These are phyloP conservation scores for Plasmodium fragile DNA, from an alignment of 169 alveolate species.

Conservation along the genomic window DNA sequence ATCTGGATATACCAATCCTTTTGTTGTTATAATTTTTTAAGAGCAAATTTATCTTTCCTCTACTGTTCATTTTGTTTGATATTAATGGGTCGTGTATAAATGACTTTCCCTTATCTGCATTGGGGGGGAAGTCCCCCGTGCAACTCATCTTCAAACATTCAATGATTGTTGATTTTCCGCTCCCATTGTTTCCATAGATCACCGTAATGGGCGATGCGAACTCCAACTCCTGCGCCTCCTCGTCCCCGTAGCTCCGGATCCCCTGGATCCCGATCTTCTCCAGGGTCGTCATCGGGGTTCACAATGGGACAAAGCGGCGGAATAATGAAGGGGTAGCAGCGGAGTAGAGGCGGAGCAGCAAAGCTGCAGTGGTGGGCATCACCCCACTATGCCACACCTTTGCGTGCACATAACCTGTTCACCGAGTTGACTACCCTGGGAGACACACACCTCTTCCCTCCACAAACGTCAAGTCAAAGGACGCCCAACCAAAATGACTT, in stretches of 20 bases:
- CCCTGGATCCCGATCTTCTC: constrained; percentile 97
- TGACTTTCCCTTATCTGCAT: constrained; percentile 94
- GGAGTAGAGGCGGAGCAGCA: background rate
- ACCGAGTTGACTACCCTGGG: background rate
- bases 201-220: constrained; percentile 97
- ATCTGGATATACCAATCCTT: constrained; percentile 84
- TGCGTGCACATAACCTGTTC: background rate
- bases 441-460: background rate
- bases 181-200: constrained; percentile 98
- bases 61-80: constrained; percentile 89
- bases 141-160: constrained; percentile 96
- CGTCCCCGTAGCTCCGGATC: constrained; percentile 95
- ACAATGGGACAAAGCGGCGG: background rate
- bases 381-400: background rate
- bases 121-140: constrained; percentile 98
- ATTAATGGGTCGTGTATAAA: constrained; percentile 95
- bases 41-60: constrained; percentile 91
- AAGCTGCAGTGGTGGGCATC: background rate
- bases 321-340: background rate
- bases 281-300: constrained; percentile 91
- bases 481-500: background rate
- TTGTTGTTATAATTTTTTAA: constrained; percentile 81
- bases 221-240: constrained; percentile 91
- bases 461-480: background rate
- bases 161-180: constrained; percentile 98